These are phyloP conservation scores for Phyllosticta citribraziliensis DNA, from an alignment of 2,329 filamentous ascomycete genomes.

Conservation along the genomic window DNA sequence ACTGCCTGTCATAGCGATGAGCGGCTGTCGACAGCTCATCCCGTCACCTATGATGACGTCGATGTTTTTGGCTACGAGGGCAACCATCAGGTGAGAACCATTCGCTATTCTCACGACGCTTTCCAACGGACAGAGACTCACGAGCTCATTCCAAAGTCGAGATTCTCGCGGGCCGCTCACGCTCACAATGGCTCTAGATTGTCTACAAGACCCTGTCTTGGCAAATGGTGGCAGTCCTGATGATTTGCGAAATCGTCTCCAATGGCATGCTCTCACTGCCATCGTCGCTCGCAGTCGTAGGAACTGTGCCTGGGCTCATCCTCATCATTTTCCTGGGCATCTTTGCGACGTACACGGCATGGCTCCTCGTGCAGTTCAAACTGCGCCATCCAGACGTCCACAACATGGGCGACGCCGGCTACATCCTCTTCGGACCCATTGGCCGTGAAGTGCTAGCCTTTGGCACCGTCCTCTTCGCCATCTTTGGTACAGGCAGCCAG, in stretches of 20 bases:
- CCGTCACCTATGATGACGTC: conserved; percentile 12
- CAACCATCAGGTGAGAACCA: conserved; percentile 12
- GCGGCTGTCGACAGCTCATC: not conserved
- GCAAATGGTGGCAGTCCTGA: conserved; percentile 43
- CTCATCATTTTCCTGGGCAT: conserved; percentile 42
- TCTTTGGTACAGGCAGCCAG: conserved; percentile 43
- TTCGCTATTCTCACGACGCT: not conserved
- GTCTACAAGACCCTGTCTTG: conserved; percentile 46
- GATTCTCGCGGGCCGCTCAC: not conserved
- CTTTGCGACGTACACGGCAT: conserved; percentile 43
- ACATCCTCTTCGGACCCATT: conserved; percentile 23
- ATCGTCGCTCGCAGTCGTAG: conserved; percentile 42
- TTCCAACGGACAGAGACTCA: not conserved
- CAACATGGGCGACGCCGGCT: conserved; percentile 28
- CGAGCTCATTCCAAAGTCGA: not conserved
- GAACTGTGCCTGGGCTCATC: conserved; percentile 43
- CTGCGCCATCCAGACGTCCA: conserved; percentile 26
- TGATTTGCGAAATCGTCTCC: conserved; percentile 48
- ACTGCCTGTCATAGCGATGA: not conserved
- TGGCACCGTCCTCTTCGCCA: conserved; percentile 43
- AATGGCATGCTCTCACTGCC: conserved; percentile 47
- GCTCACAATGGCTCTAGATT: conserved; percentile 24
- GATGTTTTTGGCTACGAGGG: conserved; percentile 14
- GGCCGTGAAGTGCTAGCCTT: conserved; percentile 19
- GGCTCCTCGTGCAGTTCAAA: conserved; percentile 38